A percentile compares a stretch with the other conserved stretches of the same genome.
These are phyloP conservation scores for Iris macrosiphon DNA, from an alignment of 106 monocot genomes.

Conservation along the genomic window DNA sequence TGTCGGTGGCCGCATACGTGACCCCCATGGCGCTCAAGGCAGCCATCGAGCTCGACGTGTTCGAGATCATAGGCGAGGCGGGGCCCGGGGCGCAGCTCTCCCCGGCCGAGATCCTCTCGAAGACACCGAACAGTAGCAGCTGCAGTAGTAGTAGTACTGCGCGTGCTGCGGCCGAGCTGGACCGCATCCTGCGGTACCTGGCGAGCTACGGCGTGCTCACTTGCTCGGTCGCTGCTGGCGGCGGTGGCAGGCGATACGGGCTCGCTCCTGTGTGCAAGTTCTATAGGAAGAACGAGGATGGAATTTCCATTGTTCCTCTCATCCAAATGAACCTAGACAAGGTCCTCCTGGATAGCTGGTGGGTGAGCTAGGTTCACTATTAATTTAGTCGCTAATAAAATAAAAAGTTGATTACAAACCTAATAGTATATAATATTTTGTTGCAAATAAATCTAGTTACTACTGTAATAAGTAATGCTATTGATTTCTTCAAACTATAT, in stretches of 20 bases:
- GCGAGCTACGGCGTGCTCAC: constrained; percentile 18
- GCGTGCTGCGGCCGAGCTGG: constrained; percentile 1
- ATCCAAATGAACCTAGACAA: constrained; percentile 15
- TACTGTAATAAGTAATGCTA: no score
- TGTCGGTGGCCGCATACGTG: no score
- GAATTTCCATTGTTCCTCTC: constrained; percentile 17
- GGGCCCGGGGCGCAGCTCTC: constrained; percentile 3
- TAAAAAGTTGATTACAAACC: no score
- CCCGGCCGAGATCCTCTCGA: constrained; percentile 5
- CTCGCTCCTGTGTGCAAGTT: constrained; percentile 3
- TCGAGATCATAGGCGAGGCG: background rate
- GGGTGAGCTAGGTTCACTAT: no score
- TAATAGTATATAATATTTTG: no score
- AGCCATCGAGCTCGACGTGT: constrained; percentile 11
- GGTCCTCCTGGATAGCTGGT: constrained; percentile 31
- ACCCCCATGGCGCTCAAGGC: constrained; percentile 12
- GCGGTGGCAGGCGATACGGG: constrained; percentile 3
- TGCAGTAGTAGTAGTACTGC: background rate
- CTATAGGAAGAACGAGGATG: background rate
- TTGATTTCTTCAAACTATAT: no score
- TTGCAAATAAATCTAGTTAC: no score
- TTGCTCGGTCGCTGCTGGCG: constrained; percentile 4
- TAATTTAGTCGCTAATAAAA: no score
- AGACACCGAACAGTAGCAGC: background rate
- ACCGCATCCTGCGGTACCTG: constrained; percentile 11